A percentile compares a stretch with the other conserved stretches of the same genome.
These are phyloP conservation scores for Trichoderma sp. DNA, from an alignment of 2,329 filamentous ascomycete genomes.

Conservation along the genomic window DNA sequence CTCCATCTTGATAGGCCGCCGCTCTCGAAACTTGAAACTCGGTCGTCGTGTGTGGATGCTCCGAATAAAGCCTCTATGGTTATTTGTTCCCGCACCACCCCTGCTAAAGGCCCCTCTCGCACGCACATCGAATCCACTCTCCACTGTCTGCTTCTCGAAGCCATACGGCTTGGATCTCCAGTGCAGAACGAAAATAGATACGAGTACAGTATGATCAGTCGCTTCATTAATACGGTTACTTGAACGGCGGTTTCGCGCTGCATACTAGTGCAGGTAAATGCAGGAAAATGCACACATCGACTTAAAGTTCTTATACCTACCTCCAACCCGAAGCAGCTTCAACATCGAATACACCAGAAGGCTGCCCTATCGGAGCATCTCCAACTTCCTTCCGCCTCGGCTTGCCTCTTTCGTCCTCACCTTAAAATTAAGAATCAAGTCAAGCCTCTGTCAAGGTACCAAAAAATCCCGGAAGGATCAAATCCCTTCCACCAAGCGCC, in stretches of 20 bases:
- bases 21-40: constrained; percentile 6
- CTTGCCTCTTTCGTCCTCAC: constrained; percentile 8
- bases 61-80: constrained; percentile 6
- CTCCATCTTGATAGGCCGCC: neutral
- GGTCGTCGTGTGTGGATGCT: constrained; percentile 10
- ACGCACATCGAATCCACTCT: neutral
- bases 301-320: neutral
- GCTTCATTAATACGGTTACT: neutral
- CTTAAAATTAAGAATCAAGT: neutral
- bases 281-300: neutral
- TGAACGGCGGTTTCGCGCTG: neutral
- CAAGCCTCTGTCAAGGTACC: neutral
- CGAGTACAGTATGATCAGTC: neutral
- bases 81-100: constrained; percentile 14
- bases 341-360: neutral
- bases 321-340: neutral
- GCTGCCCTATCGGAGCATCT: neutral
- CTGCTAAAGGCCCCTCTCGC: neutral
- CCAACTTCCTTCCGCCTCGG: neutral
- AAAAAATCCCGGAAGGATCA: neutral
- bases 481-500: neutral
- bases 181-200: neutral
- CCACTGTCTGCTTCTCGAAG: constrained; percentile 12
- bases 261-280: neutral
- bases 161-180: constrained; percentile 9